Conservation (phyloP, 2,329 filamentous ascomycete species). For the Beauveria brongniartii region DNA sequence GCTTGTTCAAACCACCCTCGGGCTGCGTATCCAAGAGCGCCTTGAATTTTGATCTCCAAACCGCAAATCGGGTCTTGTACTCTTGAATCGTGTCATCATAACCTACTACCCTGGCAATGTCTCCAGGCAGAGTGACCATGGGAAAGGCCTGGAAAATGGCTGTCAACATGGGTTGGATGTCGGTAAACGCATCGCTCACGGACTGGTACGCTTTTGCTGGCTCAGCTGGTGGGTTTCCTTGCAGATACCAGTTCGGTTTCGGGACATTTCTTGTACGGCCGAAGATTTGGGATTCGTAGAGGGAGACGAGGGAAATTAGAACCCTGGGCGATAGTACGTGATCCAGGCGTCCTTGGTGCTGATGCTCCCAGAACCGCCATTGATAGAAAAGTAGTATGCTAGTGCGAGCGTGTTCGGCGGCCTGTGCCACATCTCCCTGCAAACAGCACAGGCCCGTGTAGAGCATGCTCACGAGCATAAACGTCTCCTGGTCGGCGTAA, state of each 20-base stretch:
- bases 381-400: conserved; percentile 1
- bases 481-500: conserved; percentile 6
- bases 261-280: background rate
- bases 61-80: background rate
- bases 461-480: conserved; percentile 6
- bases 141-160: conserved; percentile 3
- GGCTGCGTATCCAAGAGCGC: background rate
- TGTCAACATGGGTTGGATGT: conserved; percentile 2
- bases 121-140: conserved; percentile 2
- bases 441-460: conserved; percentile 3
- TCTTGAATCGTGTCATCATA: background rate
- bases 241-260: conserved; percentile 5
- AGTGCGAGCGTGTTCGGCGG: background rate
- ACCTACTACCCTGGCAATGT: background rate
- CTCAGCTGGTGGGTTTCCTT: background rate
- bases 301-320: background rate
- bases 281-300: conserved; percentile 7
- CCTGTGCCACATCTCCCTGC: conserved; percentile 1
- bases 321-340: background rate
- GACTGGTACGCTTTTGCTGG: background rate
- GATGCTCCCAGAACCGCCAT: conserved; percentile 6
- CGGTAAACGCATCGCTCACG: background rate
- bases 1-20: background rate
- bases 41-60: conserved; percentile 2
- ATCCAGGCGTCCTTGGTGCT: background rate